Percentiles rank a stretch among this genome's conserved stretches.
phyloP scores from a whole-genome alignment of 495 filamentous ascomycete genomes.

The Penicillium cinerascens region DNA sequence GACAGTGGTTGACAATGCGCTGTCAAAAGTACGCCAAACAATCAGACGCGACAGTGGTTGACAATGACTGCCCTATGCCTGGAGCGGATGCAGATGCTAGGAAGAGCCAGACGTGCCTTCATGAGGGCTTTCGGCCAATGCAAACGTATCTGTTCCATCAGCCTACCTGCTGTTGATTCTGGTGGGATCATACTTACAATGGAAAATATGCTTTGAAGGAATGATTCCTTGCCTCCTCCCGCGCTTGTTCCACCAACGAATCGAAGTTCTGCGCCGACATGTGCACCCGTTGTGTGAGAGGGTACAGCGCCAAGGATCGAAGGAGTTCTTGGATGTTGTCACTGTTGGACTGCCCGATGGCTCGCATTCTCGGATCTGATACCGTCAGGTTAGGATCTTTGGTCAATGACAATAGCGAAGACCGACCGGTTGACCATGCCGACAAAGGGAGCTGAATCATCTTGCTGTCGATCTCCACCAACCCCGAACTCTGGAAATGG shows the following conservation, averaged over 20 bases:
- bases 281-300: constrained; percentile 50
- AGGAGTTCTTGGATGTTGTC: constrained; percentile 61
- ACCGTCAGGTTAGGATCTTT: not conserved
- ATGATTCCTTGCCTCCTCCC: constrained; percentile 61
- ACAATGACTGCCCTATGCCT: not conserved
- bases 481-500: constrained; percentile 64
- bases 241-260: constrained; percentile 62
- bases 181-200: constrained; percentile 49
- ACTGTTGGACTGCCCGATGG: constrained; percentile 59
- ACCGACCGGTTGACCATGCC: constrained; percentile 68
- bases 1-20: not conserved
- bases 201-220: constrained; percentile 74
- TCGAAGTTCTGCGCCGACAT: constrained; percentile 65
- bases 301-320: constrained; percentile 60
- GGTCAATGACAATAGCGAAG: not conserved
- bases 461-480: constrained; percentile 65
- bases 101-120: not conserved
- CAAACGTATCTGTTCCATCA: constrained; percentile 51
- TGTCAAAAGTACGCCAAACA: not conserved
- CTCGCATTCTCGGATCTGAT: constrained; percentile 56
- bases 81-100: not conserved
- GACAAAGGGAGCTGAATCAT: constrained; percentile 74
- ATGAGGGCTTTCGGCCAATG: constrained; percentile 51
- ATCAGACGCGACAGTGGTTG: not conserved
- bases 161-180: not conserved